Evolutionary conservation across 2,329 filamentous ascomycete genomes (phyloP), one percentile per base, ranked within the genome.

Genomic region (Cladosporium sp.): DNA sequence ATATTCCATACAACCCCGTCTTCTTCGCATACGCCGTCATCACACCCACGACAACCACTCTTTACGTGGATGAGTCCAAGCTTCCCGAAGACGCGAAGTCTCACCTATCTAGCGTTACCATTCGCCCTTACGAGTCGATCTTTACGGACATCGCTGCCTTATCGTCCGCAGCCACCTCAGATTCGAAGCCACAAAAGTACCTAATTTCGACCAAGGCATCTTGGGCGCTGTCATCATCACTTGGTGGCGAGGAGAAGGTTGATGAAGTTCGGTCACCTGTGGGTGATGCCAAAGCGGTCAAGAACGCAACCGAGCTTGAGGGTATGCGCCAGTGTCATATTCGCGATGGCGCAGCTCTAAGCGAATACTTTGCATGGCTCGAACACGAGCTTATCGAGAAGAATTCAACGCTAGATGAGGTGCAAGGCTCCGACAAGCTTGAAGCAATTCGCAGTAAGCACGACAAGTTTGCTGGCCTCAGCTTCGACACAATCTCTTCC

Each of bases 1-100:
- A 97, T 72, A 97, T 99, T 64, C 90, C 92, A 0, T 99, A 94
- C 78, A 99, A 99, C 71, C 94, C 94, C 0, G 94, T 99, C 51
- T 97, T 99, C 80, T 97, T 97, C 76, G 94, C 93, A 15, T 99
- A 97, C 69, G 93, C 93, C 45, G 83, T 94, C 42, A 79, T 99
- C 63, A 97, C 94, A 2, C 85, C 87, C 1, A 86, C 73, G 1
- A 80, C 84, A 1, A 90, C 88, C 22, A 92, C 87, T 1, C 81
- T 99, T 5, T 99, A 97, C 69, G 80, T 97, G 60, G 89, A 97
- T 69, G 83, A 87, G 12, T 82, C 84, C 14, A 96, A 97, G 73
- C 76, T 97, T 28, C 85, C 82, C 36, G 76, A 82, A 3, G 84
- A 89, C 51, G 87, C 85, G 59, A 85, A 83, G 66, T 78, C 80